A percentile compares a stretch with the other conserved stretches of the same genome.
phyloP scores from a whole-genome alignment of 1,139 yeast species.

The Saccharomyces hybrid region DNA sequence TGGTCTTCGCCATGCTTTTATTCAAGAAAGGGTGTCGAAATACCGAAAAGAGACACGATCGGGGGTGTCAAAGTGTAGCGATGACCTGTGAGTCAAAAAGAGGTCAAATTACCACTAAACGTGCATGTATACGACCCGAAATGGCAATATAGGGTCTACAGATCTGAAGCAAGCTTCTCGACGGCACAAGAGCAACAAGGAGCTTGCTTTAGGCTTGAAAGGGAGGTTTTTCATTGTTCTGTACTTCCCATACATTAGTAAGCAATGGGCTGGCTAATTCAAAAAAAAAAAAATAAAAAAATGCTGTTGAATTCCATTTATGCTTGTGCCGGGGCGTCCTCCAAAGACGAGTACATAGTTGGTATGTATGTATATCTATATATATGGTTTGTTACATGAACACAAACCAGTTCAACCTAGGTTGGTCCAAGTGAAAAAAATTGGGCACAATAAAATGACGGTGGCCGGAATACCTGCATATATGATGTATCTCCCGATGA shows the following conservation, averaged over 20 bases:
- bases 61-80: neutral
- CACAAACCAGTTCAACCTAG: neutral
- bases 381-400: neutral
- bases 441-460: conserved; percentile 22
- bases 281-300: neutral
- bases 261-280: neutral
- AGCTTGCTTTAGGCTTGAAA: neutral
- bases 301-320: neutral
- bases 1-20: neutral
- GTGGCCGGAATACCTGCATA: conserved; percentile 29
- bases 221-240: neutral
- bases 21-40: neutral
- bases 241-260: neutral
- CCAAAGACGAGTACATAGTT: neutral
- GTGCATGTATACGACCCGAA: neutral
- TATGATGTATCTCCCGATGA: conserved; percentile 26
- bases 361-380: neutral
- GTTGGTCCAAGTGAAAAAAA: conserved; percentile 9
- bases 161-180: too few relatives aligned
- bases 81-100: neutral
- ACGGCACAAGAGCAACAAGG: neutral
- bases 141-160: neutral
- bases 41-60: conserved; percentile 1
- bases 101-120: neutral
- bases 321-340: neutral